A percentile compares a stretch with the other conserved stretches of the same genome.
These are phyloP conservation scores for Ogataea angusta DNA, from an alignment of 805 yeast genomes.

Conservation along the genomic window DNA sequence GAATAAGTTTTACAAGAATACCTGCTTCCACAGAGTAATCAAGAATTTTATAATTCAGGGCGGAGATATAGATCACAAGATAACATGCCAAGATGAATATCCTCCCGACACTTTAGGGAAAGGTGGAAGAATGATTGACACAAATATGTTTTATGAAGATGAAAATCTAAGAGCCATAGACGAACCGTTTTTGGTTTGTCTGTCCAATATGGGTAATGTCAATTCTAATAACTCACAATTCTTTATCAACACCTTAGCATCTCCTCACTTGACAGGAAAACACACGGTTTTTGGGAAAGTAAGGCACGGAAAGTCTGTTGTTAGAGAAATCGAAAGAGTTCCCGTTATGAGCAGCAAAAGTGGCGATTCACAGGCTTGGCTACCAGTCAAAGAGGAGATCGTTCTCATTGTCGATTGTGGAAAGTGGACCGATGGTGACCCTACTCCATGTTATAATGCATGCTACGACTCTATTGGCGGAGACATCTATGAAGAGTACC, in stretches of 20 bases:
- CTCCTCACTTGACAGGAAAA: constrained; percentile 72
- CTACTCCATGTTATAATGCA: constrained; percentile 60
- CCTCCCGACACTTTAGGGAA: constrained; percentile 33
- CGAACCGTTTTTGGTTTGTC: constrained; percentile 50
- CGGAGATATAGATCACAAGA: constrained; percentile 49
- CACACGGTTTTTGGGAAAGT: constrained; percentile 79
- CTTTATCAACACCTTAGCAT: constrained; percentile 65
- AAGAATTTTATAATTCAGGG: constrained; percentile 71
- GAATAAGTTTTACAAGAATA: constrained; percentile 40
- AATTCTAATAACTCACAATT: constrained; percentile 63
- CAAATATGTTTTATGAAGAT: constrained; percentile 41
- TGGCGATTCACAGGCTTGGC: constrained; percentile 21
- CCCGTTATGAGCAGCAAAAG: constrained; percentile 39
- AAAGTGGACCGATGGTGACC: constrained; percentile 50
- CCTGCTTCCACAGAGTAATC: constrained; percentile 58
- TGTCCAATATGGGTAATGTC: constrained; percentile 56
- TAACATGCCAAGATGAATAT: constrained; percentile 14
- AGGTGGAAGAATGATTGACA: constrained; percentile 46
- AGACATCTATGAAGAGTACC: constrained; percentile 72
- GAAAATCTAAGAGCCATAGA: constrained; percentile 52
- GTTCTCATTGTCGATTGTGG: constrained; percentile 60
- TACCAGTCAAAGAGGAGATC: constrained; percentile 38
- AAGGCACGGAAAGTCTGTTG: constrained; percentile 61
- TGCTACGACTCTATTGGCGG: constrained; percentile 61
- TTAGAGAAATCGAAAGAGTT: constrained; percentile 60